These are phyloP conservation scores for Colletotrichum euphorbiae DNA, from an alignment of 2,329 filamentous ascomycete species.

Conservation along the genomic window DNA sequence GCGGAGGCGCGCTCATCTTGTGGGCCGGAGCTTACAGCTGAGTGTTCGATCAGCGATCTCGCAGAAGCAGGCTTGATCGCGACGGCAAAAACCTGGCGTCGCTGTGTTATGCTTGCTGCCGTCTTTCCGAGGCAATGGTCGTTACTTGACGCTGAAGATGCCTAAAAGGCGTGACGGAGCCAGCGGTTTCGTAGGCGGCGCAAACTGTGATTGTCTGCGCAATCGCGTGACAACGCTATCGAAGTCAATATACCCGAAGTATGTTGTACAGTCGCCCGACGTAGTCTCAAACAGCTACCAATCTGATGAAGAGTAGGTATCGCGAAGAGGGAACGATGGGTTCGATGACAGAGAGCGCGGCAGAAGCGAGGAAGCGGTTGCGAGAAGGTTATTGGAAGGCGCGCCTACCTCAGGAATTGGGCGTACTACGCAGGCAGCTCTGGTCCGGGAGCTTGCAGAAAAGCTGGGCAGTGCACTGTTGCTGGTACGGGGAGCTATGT, in stretches of 20 bases:
- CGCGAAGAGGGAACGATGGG: not conserved
- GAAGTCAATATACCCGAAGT: not conserved
- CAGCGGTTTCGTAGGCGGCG: conserved; percentile 10
- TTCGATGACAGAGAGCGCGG: conserved; percentile 27
- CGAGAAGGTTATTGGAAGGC: conserved; percentile 28
- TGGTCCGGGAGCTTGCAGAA: conserved; percentile 31
- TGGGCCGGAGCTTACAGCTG: not conserved
- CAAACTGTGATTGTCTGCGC: not conserved
- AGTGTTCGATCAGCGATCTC: not conserved
- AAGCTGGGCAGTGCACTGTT: conserved; percentile 13
- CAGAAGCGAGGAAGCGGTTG: conserved; percentile 10
- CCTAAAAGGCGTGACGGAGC: not conserved
- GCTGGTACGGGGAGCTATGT: not conserved
- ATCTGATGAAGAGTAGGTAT: not conserved
- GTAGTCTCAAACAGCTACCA: not conserved
- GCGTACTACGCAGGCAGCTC: conserved; percentile 24
- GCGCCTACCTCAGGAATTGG: conserved; percentile 18
- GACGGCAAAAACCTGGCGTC: too few species aligned
- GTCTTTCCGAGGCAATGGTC: too few species aligned
- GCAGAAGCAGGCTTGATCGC: too few species aligned
- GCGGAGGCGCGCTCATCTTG: conserved; percentile 59
- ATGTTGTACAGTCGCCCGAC: not conserved
- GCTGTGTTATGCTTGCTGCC: too few species aligned
- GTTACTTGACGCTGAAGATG: too few species aligned
- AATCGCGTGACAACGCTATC: too few species aligned